Base-by-base conservation (phyloP, 139 green algal genomes). In the Chlamydomonas eustigma region DNA sequence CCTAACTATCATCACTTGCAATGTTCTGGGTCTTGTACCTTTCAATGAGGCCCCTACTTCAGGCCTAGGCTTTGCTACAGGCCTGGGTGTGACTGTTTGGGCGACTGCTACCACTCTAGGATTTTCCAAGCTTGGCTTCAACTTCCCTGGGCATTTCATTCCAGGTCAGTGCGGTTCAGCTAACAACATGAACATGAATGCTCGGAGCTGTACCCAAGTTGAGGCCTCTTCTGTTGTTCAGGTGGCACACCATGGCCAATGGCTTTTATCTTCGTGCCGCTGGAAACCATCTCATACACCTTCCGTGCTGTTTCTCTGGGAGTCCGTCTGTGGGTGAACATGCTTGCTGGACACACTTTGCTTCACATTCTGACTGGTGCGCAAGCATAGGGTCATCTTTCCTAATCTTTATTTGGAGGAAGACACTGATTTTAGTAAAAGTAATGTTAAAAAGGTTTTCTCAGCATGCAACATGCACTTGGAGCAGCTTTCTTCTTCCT, bases 311-410 rank as follows among this genome's bases (percentile, higher is more conserved):
- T 87, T 18, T 87, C 82, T 1, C 82, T 87, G 8, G 82, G 82
- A 36, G 82, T 87, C 24, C 82, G 82, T 67, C 52, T 87, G 75
- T 87, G 82, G 82, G 82, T 84, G 39, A 87, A 87, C 71, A 87
- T 87, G 82, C 66, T 87, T 50, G 82, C 82, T n/a, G 82, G 82
- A 2, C 82, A 87, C 75, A 83, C 78, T 24, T 78, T 87, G 75
- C 78, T 87, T 64, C 82, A 87, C 82, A 87, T 87, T 39, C 71
- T 87, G 71, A 87, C 82, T 50, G 82, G 81, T 78, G n/a, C n/a
- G n/a, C n/a, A 37, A 35, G 79, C 35, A 3, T 50, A 52, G 12
- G 63, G 31, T 18, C 63, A 71, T 25, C 25, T n/a, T n/a, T n/a
- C n/a, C n/a, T n/a, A n/a, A n/a, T n/a, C n/a, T n/a, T n/a, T n/a